Evolutionary conservation across 371 early-diverging fungal species (phyloP), one percentile per base, ranked within the genome.

Genomic region (Apophysomyces variabilis): DNA sequence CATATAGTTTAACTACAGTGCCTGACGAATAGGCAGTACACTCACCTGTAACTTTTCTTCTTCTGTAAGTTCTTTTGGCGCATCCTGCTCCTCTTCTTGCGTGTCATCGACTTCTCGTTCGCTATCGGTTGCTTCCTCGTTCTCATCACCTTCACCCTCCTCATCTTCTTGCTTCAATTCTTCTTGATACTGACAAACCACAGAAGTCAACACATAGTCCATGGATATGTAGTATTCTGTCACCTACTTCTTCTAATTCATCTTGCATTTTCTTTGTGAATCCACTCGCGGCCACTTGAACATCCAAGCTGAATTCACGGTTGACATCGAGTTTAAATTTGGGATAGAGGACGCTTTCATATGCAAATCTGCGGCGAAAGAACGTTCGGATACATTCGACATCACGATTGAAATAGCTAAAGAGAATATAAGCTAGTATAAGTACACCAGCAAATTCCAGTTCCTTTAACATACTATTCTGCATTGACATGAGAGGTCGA

Each of bases 331-430:
- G 74, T 41, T 86, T 83, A 75, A 98, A 97, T 71, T 90, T 87
- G 38, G 98, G 98, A 75, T 92, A 97, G 58, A 95, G 77, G 45
- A 84, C 75, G 70, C 93, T 92, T 78, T 97, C 97, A 67, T 97
- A 98, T 38, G 87, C 85, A 72, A 92, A 97, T 39, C 96, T 87
- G 60, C 89, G 89, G 67, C 88, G 85, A 87, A 99, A 99, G 73
- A 95, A 99, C 3, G 82, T 86, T 38, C 97, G 90, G 65, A 99
- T 95, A 88, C 99, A 99, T 64, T 98, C 92, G 14, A 98, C 96
- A 84, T 99, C 99, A 58, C 99, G 93, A 78, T 99, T 93, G 68
- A 99, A 98, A 76, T 99, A 98, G 66, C 86, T 87, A 56, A 36
- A 39, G 26, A 21, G 37, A 26, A 3, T 37, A 57, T 7, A 38